Conservation (phyloP, 169 alveolate species). For the Cyclospora cayetanensis region DNA sequence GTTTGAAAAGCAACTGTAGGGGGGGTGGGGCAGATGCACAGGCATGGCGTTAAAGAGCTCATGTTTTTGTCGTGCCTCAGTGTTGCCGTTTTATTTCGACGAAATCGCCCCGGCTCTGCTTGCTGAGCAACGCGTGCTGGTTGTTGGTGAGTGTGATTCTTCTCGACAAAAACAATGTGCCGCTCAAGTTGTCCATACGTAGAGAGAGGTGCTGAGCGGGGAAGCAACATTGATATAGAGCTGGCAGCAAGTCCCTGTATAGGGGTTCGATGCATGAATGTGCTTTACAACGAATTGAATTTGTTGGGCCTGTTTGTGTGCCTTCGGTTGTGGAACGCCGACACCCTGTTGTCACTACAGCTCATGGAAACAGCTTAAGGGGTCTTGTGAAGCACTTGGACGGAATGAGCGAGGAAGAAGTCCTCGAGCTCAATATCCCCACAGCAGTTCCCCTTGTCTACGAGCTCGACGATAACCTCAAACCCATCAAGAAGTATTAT, state of each 20-base stretch:
- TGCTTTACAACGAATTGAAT: no score
- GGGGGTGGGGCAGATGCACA: neutral
- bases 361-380: constrained; percentile 99
- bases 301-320: neutral
- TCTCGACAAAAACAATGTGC: no score
- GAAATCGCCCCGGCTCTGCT: constrained; percentile 92
- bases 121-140: constrained; percentile 92
- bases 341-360: constrained; percentile 78
- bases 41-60: neutral
- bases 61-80: no score
- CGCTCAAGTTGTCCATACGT: no score
- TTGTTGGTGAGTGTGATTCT: constrained; percentile 83
- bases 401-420: constrained; percentile 92
- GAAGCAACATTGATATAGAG: no score
- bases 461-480: constrained; percentile 93
- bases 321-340: neutral
- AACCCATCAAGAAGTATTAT: constrained; percentile 92
- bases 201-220: no score
- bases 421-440: constrained; percentile 96
- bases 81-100: constrained; percentile 95
- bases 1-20: neutral
- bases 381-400: constrained; percentile 96
- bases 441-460: constrained; percentile 97
- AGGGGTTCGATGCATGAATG: no score
- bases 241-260: no score